A percentile compares a stretch with the other conserved stretches of the same genome.
Conservation (phyloP, 768 basidiomycete species). For the Naganishia vaughanmartiniae region DNA sequence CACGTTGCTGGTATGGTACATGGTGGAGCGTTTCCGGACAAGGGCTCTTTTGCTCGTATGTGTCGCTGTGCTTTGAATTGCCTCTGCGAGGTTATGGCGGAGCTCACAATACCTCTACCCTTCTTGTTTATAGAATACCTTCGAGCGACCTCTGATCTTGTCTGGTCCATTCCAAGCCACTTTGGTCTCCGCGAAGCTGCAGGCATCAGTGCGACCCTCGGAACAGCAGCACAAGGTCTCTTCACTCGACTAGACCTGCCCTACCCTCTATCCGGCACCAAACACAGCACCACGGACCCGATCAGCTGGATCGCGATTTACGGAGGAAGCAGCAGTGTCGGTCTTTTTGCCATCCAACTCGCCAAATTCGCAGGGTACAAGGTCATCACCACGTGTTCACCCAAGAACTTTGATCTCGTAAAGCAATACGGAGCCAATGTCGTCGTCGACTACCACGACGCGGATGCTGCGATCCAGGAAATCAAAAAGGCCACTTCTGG, state of each 20-base stretch:
- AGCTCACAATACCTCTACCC: neutral
- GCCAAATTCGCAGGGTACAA: constrained; percentile 42
- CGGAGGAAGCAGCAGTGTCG: constrained; percentile 51
- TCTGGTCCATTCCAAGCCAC: constrained; percentile 32
- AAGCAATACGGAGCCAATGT: constrained; percentile 53
- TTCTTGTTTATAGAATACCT: constrained; percentile 32
- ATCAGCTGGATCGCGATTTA: constrained; percentile 33
- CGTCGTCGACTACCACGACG: constrained; percentile 55
- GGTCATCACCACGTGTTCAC: constrained; percentile 52
- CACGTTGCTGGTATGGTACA: constrained; percentile 40
- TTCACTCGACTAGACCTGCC: constrained; percentile 4
- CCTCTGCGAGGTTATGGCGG: no score
- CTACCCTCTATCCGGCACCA: neutral
- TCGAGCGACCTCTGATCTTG: constrained; percentile 33
- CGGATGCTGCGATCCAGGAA: constrained; percentile 35
- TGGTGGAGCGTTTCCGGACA: constrained; percentile 35
- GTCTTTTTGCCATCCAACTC: constrained; percentile 45
- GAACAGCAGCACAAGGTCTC: constrained; percentile 11
- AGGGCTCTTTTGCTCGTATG: constrained; percentile 34
- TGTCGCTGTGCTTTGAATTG: neutral
- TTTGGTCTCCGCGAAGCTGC: constrained; percentile 5
- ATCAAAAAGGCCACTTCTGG: constrained; percentile 39
- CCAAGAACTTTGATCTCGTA: constrained; percentile 51
- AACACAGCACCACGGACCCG: neutral
- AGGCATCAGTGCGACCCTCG: constrained; percentile 11